These are phyloP conservation scores for Oemleria cerasiformis DNA, from an alignment of 306 rosid genomes.

Conservation along the genomic window DNA sequence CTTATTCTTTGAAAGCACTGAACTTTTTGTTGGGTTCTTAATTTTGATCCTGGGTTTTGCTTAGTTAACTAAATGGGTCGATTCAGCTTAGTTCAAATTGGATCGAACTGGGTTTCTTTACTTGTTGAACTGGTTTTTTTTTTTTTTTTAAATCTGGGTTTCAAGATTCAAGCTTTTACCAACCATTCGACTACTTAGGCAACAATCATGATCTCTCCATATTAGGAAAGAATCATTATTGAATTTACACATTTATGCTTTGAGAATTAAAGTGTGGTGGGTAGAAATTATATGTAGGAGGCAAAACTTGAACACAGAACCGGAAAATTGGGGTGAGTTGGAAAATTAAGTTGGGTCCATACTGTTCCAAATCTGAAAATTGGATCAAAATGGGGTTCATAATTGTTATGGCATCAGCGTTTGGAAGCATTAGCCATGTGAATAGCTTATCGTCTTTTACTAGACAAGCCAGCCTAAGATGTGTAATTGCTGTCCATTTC, in stretches of 20 bases:
- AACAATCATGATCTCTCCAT: neutral
- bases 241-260: neutral
- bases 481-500: slow-evolving; percentile 12
- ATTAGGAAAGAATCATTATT: neutral
- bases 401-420: neutral
- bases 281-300: no score
- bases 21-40: neutral
- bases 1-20: neutral
- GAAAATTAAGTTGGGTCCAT: slow-evolving; percentile 1
- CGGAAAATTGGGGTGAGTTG: neutral
- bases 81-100: neutral
- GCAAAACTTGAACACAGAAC: no score
- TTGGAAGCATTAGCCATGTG: slow-evolving; percentile 27
- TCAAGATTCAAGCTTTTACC: neutral
- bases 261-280: neutral
- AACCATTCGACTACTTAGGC: neutral
- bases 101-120: neutral
- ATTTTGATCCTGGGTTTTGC: neutral
- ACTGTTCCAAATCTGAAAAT: neutral
- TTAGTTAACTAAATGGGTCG: neutral
- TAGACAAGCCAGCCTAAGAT: slow-evolving; percentile 17
- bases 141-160: neutral
- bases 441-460: slow-evolving; percentile 9
- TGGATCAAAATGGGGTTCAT: neutral
- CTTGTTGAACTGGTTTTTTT: neutral